Evolutionary conservation across 2,329 filamentous ascomycete species (phyloP).

Genomic region (Venturia effusa): DNA sequence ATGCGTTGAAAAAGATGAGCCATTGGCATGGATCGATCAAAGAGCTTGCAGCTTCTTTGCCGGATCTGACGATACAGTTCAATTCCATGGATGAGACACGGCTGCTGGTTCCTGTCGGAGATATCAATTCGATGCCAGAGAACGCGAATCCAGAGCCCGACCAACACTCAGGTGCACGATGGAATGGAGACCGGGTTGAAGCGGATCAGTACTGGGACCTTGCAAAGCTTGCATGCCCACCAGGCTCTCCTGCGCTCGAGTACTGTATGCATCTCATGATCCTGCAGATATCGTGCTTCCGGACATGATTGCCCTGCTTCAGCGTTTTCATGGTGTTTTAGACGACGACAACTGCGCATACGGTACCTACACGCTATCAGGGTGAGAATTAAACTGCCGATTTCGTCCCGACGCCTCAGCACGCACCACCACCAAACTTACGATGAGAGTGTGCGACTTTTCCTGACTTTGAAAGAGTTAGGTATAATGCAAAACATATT

Average conservation of each 20-base stretch:
- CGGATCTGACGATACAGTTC: constrained; percentile 13
- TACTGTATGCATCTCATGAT: constrained; percentile 26
- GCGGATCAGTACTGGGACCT: constrained; percentile 31
- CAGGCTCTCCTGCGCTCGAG: constrained; percentile 26
- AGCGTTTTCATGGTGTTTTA: too few relatives aligned
- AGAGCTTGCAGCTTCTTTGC: constrained; percentile 8
- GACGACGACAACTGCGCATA: too few relatives aligned
- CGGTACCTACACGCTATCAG: too few relatives aligned
- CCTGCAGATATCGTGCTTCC: too few relatives aligned
- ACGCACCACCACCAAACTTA: too few relatives aligned
- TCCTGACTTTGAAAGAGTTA: too few relatives aligned
- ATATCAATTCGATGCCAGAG: constrained; percentile 18
- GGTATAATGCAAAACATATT: too few relatives aligned
- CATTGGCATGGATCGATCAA: constrained; percentile 28
- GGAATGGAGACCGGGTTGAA: constrained; percentile 20
- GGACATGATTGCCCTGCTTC: too few relatives aligned
- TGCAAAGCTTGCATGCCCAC: constrained; percentile 30
- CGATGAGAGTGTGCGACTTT: too few relatives aligned
- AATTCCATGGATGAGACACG: constrained; percentile 14
- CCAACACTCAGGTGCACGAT: constrained; percentile 16
- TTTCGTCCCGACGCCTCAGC: too few relatives aligned
- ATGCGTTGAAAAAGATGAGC: constrained; percentile 26
- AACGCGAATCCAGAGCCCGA: constrained; percentile 8
- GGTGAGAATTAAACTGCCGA: too few relatives aligned
- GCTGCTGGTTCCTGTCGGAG: constrained; percentile 13